Percentiles rank a stretch among this genome's conserved stretches.
Evolutionary conservation across 164 flowering plant species (phyloP).

Genomic region (Dillenia suffruticosa): DNA sequence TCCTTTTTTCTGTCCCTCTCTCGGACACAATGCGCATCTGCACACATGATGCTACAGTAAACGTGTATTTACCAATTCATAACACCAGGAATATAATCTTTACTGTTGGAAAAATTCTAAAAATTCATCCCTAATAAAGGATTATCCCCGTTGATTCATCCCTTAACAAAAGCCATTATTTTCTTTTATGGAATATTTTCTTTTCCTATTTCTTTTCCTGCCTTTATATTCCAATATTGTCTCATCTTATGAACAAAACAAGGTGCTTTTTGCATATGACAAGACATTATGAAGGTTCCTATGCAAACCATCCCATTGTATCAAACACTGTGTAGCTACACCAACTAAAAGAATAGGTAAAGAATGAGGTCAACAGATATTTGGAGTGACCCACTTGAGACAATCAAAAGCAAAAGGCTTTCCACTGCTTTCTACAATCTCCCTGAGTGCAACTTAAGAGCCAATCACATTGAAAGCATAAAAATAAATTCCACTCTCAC

Average conservation of each 20-base stretch:
- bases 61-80: too few relatives aligned
- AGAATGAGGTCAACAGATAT: constrained; percentile 26
- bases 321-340: background rate
- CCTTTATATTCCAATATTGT: constrained; percentile 9
- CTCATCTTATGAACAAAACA: constrained; percentile 16
- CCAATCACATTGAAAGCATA: constrained; percentile 33
- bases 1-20: too few relatives aligned
- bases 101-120: constrained; percentile 7
- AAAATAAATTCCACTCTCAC: constrained; percentile 20
- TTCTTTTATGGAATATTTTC: constrained; percentile 6
- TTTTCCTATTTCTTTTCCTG: background rate
- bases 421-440: constrained; percentile 15
- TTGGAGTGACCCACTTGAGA: constrained; percentile 25
- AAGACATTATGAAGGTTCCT: constrained; percentile 16
- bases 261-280: constrained; percentile 9
- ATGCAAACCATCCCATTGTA: too few relatives aligned
- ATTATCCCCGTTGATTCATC: constrained; percentile 10
- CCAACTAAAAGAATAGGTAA: constrained; percentile 11
- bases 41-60: too few relatives aligned
- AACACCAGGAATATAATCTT: too few relatives aligned
- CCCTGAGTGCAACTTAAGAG: constrained; percentile 25
- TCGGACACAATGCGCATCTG: too few relatives aligned
- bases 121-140: constrained; percentile 9
- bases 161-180: constrained; percentile 7
- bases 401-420: constrained; percentile 13